Conservation (phyloP, 2,329 filamentous ascomycete genomes). For the Penicillium thymicola region DNA sequence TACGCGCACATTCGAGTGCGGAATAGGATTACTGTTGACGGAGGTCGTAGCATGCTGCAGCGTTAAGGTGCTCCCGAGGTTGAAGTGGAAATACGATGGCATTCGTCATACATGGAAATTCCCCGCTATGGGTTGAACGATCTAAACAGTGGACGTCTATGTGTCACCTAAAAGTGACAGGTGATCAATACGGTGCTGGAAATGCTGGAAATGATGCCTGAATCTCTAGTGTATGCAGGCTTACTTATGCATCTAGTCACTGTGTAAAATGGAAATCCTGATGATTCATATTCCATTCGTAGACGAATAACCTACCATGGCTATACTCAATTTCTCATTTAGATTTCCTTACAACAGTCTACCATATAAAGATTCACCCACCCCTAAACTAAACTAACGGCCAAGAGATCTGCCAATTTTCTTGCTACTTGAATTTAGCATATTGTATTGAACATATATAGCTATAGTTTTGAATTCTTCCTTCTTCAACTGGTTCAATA, state of each 20-base stretch:
- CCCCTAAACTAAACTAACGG: no score
- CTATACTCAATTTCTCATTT: neutral
- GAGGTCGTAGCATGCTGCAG: conserved; percentile 3
- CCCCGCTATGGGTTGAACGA: neutral
- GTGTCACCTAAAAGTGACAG: neutral
- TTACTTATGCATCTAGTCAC: neutral
- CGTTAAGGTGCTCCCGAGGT: neutral
- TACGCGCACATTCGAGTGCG: conserved; percentile 4
- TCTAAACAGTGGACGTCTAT: neutral
- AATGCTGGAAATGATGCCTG: neutral
- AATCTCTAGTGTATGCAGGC: neutral
- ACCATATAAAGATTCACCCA: no score
- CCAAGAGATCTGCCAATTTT: no score
- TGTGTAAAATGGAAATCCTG: neutral
- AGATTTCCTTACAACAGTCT: neutral
- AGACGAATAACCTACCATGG: no score
- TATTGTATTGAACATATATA: no score
- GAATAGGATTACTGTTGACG: conserved; percentile 1
- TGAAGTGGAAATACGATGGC: neutral
- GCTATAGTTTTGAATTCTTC: no score
- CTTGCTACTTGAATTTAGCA: no score
- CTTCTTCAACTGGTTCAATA: no score
- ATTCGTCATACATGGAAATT: neutral
- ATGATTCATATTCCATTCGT: neutral
- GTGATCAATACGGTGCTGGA: neutral